These are phyloP conservation scores for Aspergillus latus DNA, from an alignment of 2,329 filamentous ascomycete species.

Conservation along the genomic window DNA sequence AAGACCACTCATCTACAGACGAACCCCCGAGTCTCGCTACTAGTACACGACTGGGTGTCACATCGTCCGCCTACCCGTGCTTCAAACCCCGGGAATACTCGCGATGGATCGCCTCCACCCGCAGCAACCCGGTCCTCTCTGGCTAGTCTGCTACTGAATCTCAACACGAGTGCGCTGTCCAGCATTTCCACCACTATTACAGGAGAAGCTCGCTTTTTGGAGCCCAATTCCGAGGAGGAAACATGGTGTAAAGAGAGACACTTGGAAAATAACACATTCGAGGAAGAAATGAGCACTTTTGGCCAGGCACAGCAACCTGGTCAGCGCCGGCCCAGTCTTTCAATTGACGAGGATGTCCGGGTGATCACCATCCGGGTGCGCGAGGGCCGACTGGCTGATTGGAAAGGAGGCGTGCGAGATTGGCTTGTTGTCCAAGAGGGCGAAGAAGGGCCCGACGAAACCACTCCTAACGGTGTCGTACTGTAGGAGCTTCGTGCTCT, in stretches of 20 bases:
- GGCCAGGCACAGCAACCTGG: conserved; percentile 35
- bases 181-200: conserved; percentile 93
- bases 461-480: conserved; percentile 32
- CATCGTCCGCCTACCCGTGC: conserved; percentile 78
- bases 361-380: conserved; percentile 83
- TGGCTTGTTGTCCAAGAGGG: conserved; percentile 54
- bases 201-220: conserved; percentile 74
- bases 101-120: conserved; percentile 62
- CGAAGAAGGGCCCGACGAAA: conserved; percentile 21
- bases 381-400: conserved; percentile 86
- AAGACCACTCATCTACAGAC: conserved; percentile 74
- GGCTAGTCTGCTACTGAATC: conserved; percentile 78
- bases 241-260: conserved; percentile 79
- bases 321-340: conserved; percentile 55
- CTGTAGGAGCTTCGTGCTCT: background rate
- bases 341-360: conserved; percentile 72
- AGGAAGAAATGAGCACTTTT: conserved; percentile 51
- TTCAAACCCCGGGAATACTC: conserved; percentile 52
- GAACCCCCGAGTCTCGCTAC: conserved; percentile 84
- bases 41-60: conserved; percentile 98
- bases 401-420: conserved; percentile 90
- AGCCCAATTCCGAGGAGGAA: conserved; percentile 76
- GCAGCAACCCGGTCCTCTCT: conserved; percentile 68
- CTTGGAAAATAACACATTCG: conserved; percentile 89
- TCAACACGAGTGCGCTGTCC: conserved; percentile 85